Base-by-base conservation (phyloP, 2,329 filamentous ascomycete species). In the Arachnomyces sp. region DNA sequence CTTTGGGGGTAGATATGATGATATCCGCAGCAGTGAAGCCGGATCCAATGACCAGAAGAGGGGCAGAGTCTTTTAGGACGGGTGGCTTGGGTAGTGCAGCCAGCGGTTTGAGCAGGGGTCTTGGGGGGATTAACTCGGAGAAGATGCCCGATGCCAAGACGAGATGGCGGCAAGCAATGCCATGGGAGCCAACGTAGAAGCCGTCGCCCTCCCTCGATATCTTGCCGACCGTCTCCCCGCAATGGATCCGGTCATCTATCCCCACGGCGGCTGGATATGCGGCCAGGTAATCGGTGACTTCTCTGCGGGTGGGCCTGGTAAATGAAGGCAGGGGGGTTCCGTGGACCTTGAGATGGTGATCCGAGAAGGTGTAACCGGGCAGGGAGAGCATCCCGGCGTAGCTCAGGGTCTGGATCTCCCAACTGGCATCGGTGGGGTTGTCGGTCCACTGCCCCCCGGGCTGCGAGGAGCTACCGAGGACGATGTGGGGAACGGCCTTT, bases 11-110 rank as follows among this genome's bases (percentile, higher is more conserved):
- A 4, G 74, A 77, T 30, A 78, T 71, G 36, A 79, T 78, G 3
- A 73, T 63, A 57, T 80, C 76, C 17, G 76, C 76, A 2, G 76
- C 76, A 2, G 74, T 76, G 55, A 79, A 80, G 1, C 76, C 76
- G 7, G 76, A 79, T 4, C 76, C 76, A 36, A 80, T 64, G 4
- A 79, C 70, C 3, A 80, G 63, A 2, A 78, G 51, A 0, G 74
- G 71, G 3, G 51, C 47, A 14, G 36, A 39, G 11, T 42, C 38
- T n/a, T 56, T 25, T n/a, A 28, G 32, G 3, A 39, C 16, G n/a
- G 15, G 13, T 42, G 48, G 39, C 49, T 56, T 31, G 11, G 50
- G 49, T 2, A 64, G 53, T 18, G 52, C 35, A 6, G 66, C 47
- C 6, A 79, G 49, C 1, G 73, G 71, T 12, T 62, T 54, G 3